Conservation (phyloP, 441 rosid species). For the Manihot esculenta region DNA sequence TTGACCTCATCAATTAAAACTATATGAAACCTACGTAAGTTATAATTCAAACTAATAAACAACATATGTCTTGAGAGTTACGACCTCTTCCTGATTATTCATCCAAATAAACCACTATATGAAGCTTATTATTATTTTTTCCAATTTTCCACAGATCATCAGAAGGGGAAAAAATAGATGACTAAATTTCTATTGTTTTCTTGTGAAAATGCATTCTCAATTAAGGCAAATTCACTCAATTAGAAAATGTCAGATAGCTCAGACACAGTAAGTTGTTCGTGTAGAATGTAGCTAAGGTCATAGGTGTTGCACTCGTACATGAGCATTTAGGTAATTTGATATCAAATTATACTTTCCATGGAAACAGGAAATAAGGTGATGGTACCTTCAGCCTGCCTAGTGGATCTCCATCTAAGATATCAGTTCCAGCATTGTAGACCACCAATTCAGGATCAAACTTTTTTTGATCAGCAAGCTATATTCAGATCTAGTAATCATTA, state of each 20-base stretch:
- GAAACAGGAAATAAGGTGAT: background rate
- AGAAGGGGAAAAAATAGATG: too few relatives aligned
- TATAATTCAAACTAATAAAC: background rate
- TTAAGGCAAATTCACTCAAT: background rate
- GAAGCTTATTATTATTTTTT: background rate
- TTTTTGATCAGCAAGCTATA: constrained; percentile 60
- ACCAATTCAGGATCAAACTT: constrained; percentile 73
- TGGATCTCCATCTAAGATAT: constrained; percentile 96
- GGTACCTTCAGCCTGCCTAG: constrained; percentile 78
- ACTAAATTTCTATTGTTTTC: background rate
- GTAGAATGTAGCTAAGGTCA: background rate
- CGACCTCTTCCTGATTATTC: background rate
- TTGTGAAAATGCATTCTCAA: background rate
- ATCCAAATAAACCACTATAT: background rate
- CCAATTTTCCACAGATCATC: too few relatives aligned
- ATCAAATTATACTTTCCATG: background rate
- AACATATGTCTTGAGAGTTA: background rate
- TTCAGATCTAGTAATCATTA: constrained; percentile 15
- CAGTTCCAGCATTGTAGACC: constrained; percentile 95
- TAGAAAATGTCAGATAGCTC: background rate
- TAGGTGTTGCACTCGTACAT: background rate
- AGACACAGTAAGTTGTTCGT: background rate
- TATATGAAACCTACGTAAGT: background rate
- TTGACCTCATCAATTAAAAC: background rate
- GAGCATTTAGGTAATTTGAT: background rate